Evolutionary conservation across 2,329 filamentous ascomycete genomes (phyloP), one percentile per base, ranked within the genome.

Genomic region (Golovinomyces cichoracearum): DNA sequence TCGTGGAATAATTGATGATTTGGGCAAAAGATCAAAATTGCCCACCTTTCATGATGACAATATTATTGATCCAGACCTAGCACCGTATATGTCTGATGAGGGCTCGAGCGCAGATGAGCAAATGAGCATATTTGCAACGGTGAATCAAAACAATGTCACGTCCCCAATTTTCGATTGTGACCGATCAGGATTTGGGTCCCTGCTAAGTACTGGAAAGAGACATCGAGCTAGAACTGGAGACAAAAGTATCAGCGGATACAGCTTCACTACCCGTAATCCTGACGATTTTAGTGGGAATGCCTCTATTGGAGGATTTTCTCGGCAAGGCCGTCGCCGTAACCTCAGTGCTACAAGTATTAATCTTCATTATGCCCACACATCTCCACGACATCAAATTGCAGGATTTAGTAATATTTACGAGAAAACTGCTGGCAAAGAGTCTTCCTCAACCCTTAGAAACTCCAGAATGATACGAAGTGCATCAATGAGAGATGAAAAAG

Each of bases 11-110:
- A 76, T 68, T 9, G 75, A 92, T 48, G 79, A 85, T 50, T 65
- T 70, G 45, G 66, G 70, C 3, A 75, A 72, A 53, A 79, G 77
- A 53, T 67, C 74, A 6, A 75, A 76, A 38, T 71, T 93, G 31
- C 80, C 86, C 15, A 85, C 85, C n/a, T 95, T 98, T 57, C 90
- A 98, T 61, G 85, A 90, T 59, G 90, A 98, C 66, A 95, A 90
- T 59, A 93, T 98, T 56, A 95, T 98, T 56, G 90, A 98, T 60
- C 90, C 90, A 1, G 90, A 98, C 58, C 68, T 98, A 48, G 88
- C 86, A 4, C 82, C 84, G 29, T 98, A 92, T 63, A 81, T 98
- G 70, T 98, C 90, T 5, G 90, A 98, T 60, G 78, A 83, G 56
- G 85, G 83, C 45, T 93, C 86, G 1, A 94, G 84, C 57, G 88